phyloP scores from a whole-genome alignment of 768 basidiomycete species.

The Amanita fuliginea region DNA sequence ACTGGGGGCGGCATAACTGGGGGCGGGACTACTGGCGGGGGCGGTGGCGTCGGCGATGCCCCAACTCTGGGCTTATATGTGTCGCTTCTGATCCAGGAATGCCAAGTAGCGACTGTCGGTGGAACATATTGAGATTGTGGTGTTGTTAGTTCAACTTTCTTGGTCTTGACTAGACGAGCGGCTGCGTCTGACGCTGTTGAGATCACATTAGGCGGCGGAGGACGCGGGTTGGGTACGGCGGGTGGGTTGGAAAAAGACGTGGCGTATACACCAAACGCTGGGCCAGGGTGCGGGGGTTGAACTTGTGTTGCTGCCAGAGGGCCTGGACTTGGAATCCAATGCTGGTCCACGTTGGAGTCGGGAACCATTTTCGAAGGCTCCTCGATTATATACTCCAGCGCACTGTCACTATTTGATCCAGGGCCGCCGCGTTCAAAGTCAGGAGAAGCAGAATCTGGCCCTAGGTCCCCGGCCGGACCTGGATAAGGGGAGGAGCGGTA shows the following conservation, averaged over 20 bases:
- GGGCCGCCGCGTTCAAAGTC: neutral
- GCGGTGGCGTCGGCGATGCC: neutral
- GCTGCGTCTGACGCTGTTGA: conserved; percentile 5
- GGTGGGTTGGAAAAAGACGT: conserved; percentile 2
- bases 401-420: neutral
- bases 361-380: neutral
- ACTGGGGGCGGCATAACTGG: neutral
- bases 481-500: conserved; percentile 5
- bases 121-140: neutral
- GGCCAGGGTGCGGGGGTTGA: neutral
- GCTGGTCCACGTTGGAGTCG: neutral
- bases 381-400: conserved; percentile 4
- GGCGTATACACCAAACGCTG: conserved; percentile 1
- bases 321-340: neutral
- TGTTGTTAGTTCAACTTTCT: neutral
- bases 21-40: neutral
- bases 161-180: conserved; percentile 1
- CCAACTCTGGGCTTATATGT: neutral
- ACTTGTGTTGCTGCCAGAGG: neutral
- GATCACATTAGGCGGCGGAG: neutral
- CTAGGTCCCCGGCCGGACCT: neutral
- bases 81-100: neutral
- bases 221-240: neutral
- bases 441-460: neutral
- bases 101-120: conserved; percentile 2